phyloP scores from a whole-genome alignment of 1,139 yeast genomes.

The Candida anutae region DNA sequence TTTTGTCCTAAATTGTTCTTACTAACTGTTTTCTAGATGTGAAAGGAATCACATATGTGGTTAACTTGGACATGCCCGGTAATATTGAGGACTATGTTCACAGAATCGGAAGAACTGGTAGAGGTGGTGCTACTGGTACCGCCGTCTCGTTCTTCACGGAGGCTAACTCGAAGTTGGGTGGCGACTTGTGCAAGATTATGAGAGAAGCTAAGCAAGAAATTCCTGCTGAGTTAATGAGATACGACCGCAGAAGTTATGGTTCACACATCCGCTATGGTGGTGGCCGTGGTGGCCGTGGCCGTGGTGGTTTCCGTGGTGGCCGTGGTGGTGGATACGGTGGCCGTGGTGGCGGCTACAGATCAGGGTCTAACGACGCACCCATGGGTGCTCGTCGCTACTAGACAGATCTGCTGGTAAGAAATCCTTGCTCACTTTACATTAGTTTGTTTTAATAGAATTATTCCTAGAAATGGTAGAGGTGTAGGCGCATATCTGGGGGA shows the following conservation, averaged over 20 bases:
- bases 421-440: too few relatives aligned
- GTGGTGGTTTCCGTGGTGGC: slow-evolving; percentile 29
- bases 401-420: too few relatives aligned
- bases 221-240: slow-evolving; percentile 55
- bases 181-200: slow-evolving; percentile 82
- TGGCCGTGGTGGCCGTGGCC: slow-evolving; percentile 52
- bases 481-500: too few relatives aligned
- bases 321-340: slow-evolving; percentile 39
- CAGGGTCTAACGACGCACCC: slow-evolving; percentile 19
- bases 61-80: slow-evolving; percentile 96
- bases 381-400: slow-evolving; percentile 19
- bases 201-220: slow-evolving; percentile 92
- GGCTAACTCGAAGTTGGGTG: slow-evolving; percentile 81
- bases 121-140: slow-evolving; percentile 95
- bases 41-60: slow-evolving; percentile 89
- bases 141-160: slow-evolving; percentile 93
- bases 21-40: slow-evolving; percentile 61
- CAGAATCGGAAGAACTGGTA: slow-evolving; percentile 96
- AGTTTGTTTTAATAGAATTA: too few relatives aligned
- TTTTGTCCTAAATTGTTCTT: too few relatives aligned
- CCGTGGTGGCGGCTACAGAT: slow-evolving; percentile 31
- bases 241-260: slow-evolving; percentile 48
- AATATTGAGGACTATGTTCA: slow-evolving; percentile 97
- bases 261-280: slow-evolving; percentile 54
- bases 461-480: too few relatives aligned